Conservation (phyloP, 148 eudicot species). For the Rhododendron ovatum region DNA sequence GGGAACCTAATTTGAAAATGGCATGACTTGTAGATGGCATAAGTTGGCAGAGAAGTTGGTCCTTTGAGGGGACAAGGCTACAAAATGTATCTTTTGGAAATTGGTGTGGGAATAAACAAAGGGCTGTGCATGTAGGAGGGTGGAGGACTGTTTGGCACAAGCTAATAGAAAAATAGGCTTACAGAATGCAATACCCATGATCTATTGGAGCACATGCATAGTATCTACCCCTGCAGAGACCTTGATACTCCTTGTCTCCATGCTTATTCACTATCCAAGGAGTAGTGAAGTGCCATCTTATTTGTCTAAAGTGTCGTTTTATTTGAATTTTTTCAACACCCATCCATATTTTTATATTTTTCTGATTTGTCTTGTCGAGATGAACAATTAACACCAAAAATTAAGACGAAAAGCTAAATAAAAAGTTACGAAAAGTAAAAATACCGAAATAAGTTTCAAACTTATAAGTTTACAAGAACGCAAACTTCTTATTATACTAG, state of each 20-base stretch:
- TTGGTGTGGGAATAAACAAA: constrained; percentile 11
- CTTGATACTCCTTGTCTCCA: constrained; percentile 8
- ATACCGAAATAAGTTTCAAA: no score
- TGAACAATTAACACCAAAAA: no score
- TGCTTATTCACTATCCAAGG: not conserved
- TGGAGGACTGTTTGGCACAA: not conserved
- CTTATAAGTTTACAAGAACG: no score
- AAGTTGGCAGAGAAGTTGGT: constrained; percentile 11
- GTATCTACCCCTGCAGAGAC: not conserved
- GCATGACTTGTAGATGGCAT: not conserved
- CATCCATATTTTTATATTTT: no score
- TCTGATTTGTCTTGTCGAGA: no score
- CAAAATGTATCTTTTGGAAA: constrained; percentile 6
- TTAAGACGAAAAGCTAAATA: no score
- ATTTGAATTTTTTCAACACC: no score
- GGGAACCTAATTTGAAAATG: not conserved
- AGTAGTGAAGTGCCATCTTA: not conserved
- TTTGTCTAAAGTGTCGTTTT: no score
- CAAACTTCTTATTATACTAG: no score
- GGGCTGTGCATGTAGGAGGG: not conserved
- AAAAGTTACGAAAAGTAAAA: no score
- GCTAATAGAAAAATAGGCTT: not conserved
- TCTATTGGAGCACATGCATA: not conserved
- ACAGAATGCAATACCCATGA: not conserved
- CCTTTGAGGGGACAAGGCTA: constrained; percentile 14